Evolutionary conservation across 345 rosid genomes (phyloP), one percentile per base, ranked within the genome.

Genomic region (Pistacia integerrima): DNA sequence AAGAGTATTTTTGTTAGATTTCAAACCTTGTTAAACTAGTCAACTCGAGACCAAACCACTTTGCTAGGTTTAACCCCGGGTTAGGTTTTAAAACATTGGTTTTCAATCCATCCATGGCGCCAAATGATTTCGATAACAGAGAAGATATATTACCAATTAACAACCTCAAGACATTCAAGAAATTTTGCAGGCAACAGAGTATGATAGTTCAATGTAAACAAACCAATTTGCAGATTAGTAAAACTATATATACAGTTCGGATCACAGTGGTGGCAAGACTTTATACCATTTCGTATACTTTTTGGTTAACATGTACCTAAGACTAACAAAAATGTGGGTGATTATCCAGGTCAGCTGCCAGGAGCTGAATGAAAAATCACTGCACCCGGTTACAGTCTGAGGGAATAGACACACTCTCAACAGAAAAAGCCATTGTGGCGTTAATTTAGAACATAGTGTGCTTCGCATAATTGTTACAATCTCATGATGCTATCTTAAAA

Each of bases 361-460:
- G 33, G 48, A 73, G 68, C 68, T 49, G 52, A 57, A 20, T 4
- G 64, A 60, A 71, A 71, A 71, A 71, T 55, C 57, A 18, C 12
- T 11, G 64, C 30, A 22, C 33, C 64, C 36, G 65, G 55, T 36
- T 20, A 22, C 18, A 36, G 57, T 38, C 35, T 7, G 18, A 35
- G 4, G 9, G 52, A 35, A 16, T 3, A 28, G 25, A 38, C 5
- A 54, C 11, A 54, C 5, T 35, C 49, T 30, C 16, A 1, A 10
- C n/a, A 5, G 3, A 56, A 56, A 10, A 13, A 33, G 38, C 8
- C 36, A 10, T 70, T 12, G 33, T n/a, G 41, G 33, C 54, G 22
- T 64, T 25, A 14, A 67, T 10, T 44, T 48, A 46, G 63, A 70
- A 13, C 67, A 14, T 8, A 33, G 0, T 46, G 46, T 44, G 46